These are phyloP conservation scores for Hypoxylon sp. DNA, from an alignment of 2,329 filamentous ascomycete species.

Conservation along the genomic window DNA sequence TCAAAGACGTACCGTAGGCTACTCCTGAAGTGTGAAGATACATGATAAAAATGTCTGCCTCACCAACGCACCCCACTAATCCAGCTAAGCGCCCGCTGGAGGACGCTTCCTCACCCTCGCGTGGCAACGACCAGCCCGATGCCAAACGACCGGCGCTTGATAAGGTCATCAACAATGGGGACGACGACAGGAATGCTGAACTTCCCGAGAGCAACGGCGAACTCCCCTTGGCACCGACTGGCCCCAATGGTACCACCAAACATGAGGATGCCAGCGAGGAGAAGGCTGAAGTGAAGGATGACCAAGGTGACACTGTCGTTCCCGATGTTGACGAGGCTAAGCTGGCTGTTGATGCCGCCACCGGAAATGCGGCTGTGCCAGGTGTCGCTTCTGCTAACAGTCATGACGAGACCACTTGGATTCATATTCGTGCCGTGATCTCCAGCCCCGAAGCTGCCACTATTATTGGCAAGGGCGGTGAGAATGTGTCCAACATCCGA, in stretches of 20 bases:
- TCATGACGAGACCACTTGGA: slow-evolving; percentile 94
- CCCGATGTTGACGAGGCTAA: slow-evolving; percentile 71
- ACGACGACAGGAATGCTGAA: slow-evolving; percentile 57
- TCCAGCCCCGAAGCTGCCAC: slow-evolving; percentile 97
- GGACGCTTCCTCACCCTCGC: slow-evolving; percentile 94
- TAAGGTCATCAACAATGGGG: slow-evolving; percentile 80
- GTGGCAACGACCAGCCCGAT: slow-evolving; percentile 91
- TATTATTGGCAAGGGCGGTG: slow-evolving; percentile 97
- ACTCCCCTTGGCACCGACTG: slow-evolving; percentile 54
- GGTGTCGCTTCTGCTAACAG: slow-evolving; percentile 61
- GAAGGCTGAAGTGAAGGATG: slow-evolving; percentile 65
- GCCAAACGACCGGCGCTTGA: slow-evolving; percentile 96
- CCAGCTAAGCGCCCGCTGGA: slow-evolving; percentile 93
- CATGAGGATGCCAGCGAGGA: slow-evolving; percentile 63
- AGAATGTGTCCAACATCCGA: slow-evolving; percentile 97
- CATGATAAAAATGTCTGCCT: slow-evolving; percentile 76
- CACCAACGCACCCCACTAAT: slow-evolving; percentile 73
- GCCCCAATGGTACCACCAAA: slow-evolving; percentile 59
- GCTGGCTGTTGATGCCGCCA: slow-evolving; percentile 55
- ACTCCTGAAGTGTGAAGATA: slow-evolving; percentile 41
- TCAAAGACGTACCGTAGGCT: slow-evolving; percentile 50
- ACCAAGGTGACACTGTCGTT: slow-evolving; percentile 76
- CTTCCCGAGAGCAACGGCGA: slow-evolving; percentile 55
- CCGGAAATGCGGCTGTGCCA: slow-evolving; percentile 52
- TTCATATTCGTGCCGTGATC: slow-evolving; percentile 96